A percentile compares a stretch with the other conserved stretches of the same genome.
phyloP scores from a whole-genome alignment of 768 basidiomycete genomes.

The Leucogyrophana mollusca region DNA sequence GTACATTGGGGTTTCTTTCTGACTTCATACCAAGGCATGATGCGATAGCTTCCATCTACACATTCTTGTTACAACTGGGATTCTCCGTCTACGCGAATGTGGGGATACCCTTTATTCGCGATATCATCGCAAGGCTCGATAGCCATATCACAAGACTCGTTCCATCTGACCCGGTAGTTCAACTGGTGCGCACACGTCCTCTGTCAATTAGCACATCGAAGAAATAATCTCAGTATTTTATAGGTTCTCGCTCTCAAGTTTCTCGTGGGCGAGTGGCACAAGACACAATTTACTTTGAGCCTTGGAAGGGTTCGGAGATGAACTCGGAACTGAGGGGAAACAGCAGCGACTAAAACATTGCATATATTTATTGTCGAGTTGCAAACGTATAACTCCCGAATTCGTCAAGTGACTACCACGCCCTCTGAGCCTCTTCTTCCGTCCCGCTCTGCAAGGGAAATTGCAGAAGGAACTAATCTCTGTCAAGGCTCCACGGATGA shows the following conservation, averaged over 20 bases:
- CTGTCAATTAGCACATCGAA: too few relatives aligned
- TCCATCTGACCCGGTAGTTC: conserved; percentile 12
- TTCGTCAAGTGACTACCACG: too few relatives aligned
- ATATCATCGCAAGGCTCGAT: conserved; percentile 8
- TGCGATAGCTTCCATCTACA: conserved; percentile 13
- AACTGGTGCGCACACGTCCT: conserved; percentile 12
- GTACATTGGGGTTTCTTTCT: conserved; percentile 11
- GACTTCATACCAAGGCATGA: conserved; percentile 14
- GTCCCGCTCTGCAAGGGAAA: too few relatives aligned
- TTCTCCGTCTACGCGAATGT: conserved; percentile 10
- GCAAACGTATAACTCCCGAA: too few relatives aligned
- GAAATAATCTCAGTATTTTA: too few relatives aligned
- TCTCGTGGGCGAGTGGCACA: conserved; percentile 9
- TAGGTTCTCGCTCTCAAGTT: conserved; percentile 14
- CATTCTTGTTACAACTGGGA: conserved; percentile 16
- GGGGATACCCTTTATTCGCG: conserved; percentile 12
- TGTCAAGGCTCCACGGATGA: too few relatives aligned
- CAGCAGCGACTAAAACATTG: too few relatives aligned
- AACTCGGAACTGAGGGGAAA: too few relatives aligned
- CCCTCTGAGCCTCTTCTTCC: too few relatives aligned
- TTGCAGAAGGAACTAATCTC: too few relatives aligned
- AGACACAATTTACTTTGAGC: not conserved
- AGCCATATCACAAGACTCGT: conserved; percentile 4
- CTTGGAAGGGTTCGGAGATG: too few relatives aligned
- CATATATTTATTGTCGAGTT: too few relatives aligned